Conservation (phyloP, 31 red algal genomes). For the Odonthalia washingtoniensis region DNA sequence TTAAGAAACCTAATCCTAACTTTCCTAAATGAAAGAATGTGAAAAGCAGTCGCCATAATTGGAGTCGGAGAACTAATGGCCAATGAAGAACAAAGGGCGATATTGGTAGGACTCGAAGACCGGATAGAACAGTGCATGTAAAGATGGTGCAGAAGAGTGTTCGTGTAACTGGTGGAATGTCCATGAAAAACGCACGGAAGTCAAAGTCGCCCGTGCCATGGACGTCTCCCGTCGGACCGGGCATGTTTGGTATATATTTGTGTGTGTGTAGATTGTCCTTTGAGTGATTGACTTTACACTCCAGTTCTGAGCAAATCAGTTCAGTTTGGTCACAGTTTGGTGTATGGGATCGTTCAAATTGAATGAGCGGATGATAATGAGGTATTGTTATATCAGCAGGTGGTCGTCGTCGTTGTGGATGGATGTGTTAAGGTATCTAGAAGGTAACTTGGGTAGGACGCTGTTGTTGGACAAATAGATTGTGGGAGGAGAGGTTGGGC, state of each 20-base stretch:
- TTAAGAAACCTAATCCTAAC: conserved; percentile 85
- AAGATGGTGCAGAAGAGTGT: conserved; percentile 68
- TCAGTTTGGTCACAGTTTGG: too few relatives aligned
- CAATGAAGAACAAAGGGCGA: conserved; percentile 72
- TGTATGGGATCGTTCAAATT: too few relatives aligned
- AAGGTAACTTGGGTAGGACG: too few relatives aligned
- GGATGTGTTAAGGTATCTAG: too few relatives aligned
- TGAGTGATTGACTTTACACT: too few relatives aligned
- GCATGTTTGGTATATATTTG: conserved; percentile 32
- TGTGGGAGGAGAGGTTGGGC: too few relatives aligned
- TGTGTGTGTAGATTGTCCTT: too few relatives aligned
- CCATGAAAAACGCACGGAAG: conserved; percentile 74
- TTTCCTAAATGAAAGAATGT: conserved; percentile 80
- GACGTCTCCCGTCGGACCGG: conserved; percentile 58
- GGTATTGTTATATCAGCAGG: too few relatives aligned
- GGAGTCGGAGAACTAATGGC: conserved; percentile 62
- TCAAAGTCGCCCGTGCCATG: conserved; percentile 69
- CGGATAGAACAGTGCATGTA: conserved; percentile 67
- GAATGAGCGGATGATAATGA: too few relatives aligned
- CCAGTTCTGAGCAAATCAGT: too few relatives aligned
- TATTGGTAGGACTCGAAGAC: conserved; percentile 66
- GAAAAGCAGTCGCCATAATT: conserved; percentile 87
- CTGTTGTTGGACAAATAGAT: too few relatives aligned
- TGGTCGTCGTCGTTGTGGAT: too few relatives aligned
- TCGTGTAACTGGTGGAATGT: conserved; percentile 92